Evolutionary conservation across 345 rosid genomes (phyloP), one percentile per base, ranked within the genome.

Genomic region (Eucalyptus pauciflora): DNA sequence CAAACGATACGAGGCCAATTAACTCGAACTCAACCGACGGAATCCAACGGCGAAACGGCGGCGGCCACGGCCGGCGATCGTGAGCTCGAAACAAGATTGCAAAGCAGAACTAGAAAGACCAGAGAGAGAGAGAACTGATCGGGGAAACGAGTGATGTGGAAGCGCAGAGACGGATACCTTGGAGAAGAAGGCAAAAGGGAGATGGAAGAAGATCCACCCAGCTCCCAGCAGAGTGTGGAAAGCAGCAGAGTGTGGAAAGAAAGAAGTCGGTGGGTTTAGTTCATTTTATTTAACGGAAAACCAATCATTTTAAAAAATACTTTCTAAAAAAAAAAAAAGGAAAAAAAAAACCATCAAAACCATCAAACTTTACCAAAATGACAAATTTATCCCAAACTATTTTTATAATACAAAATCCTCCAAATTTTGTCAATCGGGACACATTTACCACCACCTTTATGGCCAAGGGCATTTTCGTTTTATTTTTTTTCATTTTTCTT

Each of bases 401-500:
- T 52, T 52, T 52, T 18, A 2, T 20, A 1, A 20, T 52, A 20
- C 25, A 7, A 52, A 52, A 52, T 52, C 2, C 5, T 52, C 58
- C 10, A 52, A 20, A 52, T 0, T 52, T 52, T 52, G 2, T 5
- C 2, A 52, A 52, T 20, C 1, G 8, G 7, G 2, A 52, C 5
- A 52, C 25, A 3, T 52, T 20, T 20, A 52, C 0, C 10, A 52
- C 1, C 25, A 52, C 18, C 24, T 52, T 18, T 52, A 52, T 52
- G 4, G 25, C 5, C n/a, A 20, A 52, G 0, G 5, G 58, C 2
- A 52, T 52, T 52, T 52, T 52, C 0, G 0, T 52, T 24, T 52
- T 18, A 7, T 49, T 49, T 52, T 52, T n/a, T 14, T 50, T 50
- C 51, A 7, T 50, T 50, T 50, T 50, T 8, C 24, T 52, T 52